phyloP scores from a whole-genome alignment of 441 rosid species.

The Biscutella auriculata region DNA sequence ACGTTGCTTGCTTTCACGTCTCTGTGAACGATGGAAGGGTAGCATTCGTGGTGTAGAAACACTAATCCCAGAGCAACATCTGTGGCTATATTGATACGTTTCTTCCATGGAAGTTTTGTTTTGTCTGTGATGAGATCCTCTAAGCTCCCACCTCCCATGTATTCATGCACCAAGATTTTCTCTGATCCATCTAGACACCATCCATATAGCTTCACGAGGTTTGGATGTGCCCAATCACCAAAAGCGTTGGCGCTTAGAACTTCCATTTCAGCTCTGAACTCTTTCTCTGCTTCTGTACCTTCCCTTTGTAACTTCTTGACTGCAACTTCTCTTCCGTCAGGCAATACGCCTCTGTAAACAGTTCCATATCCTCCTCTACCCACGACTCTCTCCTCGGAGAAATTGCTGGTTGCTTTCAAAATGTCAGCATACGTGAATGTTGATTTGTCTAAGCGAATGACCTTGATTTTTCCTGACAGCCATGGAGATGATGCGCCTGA shows the following conservation, averaged over 20 bases:
- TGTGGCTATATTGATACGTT: slow-evolving; percentile 45
- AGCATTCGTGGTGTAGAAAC: slow-evolving; percentile 80
- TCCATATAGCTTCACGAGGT: too few species aligned
- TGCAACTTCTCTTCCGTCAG: slow-evolving; percentile 77
- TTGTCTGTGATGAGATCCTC: slow-evolving; percentile 62
- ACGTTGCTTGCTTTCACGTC: slow-evolving; percentile 94
- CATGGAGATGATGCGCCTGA: slow-evolving; percentile 62
- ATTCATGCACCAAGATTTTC: slow-evolving; percentile 71
- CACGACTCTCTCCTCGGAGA: slow-evolving; percentile 56
- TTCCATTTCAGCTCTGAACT: slow-evolving; percentile 86
- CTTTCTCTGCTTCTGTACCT: slow-evolving; percentile 77
- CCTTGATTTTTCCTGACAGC: slow-evolving; percentile 55
- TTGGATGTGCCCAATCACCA: slow-evolving; percentile 87
- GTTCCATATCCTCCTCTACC: slow-evolving; percentile 88
- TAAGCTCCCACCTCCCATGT: slow-evolving; percentile 80
- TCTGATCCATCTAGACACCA: slow-evolving; percentile 77
- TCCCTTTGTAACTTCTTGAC: slow-evolving; percentile 76
- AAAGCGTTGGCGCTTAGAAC: slow-evolving; percentile 56
- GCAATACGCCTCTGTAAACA: slow-evolving; percentile 62
- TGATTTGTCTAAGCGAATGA: slow-evolving; percentile 62
- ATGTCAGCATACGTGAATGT: slow-evolving; percentile 75
- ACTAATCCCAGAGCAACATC: slow-evolving; percentile 69
- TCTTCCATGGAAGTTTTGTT: slow-evolving; percentile 45
- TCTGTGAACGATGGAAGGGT: slow-evolving; percentile 74
- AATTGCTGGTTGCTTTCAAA: slow-evolving; percentile 63